Evolutionary conservation across 495 filamentous ascomycete species (phyloP), one percentile per base, ranked within the genome.

Genomic region (Penicillium cosmopolitanum): DNA sequence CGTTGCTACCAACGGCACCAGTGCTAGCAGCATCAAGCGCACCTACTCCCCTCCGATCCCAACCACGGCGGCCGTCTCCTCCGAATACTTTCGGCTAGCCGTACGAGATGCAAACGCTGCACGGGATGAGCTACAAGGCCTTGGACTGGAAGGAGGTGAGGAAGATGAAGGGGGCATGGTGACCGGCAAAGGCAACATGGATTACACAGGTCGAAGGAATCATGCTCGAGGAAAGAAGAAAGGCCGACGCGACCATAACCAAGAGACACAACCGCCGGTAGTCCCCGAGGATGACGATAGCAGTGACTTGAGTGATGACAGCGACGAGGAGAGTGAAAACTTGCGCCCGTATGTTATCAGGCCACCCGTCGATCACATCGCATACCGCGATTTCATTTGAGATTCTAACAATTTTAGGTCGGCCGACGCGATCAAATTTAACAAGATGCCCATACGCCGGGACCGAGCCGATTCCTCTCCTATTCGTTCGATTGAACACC

Each of bases 21-120:
- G 72, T 61, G 64, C 65, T n/a, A 78, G 85, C 11, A 85, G 90
- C 59, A 86, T 94, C 66, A 96, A 96, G 70, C 85, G 95, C 55
- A 96, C 92, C 33, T 93, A 98, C 69, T 97, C 94, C 6, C 95
- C 95, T 12, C 95, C 96, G 0, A 98, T 98, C 53, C 95, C 95
- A 23, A 96, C 93, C 5, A 91, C 90, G 1, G 69, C 78, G 0
- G 71, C 76, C 7, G 54, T 87, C 85, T 66, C 87, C 7, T 93
- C 91, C 15, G 93, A 98, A 70, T 98, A 98, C 72, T 98, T 79
- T 47, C 69, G 75, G 16, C 60, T 80, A 55, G 72, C 59, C n/a
- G 57, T 61, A 23, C 58, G 72, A 56, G 72, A 78, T 52, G 68
- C 66, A 28, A 73, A 69, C 51, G 69, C 73, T 6, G 65, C 71